Percentiles rank a stretch among this genome's conserved stretches.
These are phyloP conservation scores for Taphrina wiesneri DNA, from an alignment of 1,139 yeast genomes.

Conservation along the genomic window DNA sequence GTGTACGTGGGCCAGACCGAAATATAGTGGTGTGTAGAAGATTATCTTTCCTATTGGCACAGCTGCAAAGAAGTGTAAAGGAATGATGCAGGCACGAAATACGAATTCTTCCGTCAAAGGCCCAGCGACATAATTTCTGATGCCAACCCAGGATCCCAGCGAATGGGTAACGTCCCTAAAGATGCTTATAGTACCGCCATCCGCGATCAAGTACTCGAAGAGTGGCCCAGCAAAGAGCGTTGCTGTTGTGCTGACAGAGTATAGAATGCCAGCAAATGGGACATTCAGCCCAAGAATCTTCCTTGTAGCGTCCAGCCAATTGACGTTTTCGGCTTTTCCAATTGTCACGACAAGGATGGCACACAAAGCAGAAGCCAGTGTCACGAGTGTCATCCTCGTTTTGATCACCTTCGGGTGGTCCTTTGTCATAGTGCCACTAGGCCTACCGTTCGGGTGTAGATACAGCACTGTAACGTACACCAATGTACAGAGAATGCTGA, in stretches of 20 bases:
- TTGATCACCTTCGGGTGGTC: conserved; percentile 48
- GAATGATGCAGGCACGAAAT: conserved; percentile 64
- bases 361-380: conserved; percentile 45
- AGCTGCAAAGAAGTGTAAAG: conserved; percentile 48
- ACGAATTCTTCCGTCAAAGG: conserved; percentile 87
- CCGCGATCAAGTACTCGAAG: conserved; percentile 48
- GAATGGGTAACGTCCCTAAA: conserved; percentile 40
- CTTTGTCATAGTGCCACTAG: conserved; percentile 42
- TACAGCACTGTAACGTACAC: conserved; percentile 46
- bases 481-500: conserved; percentile 40
- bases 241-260: conserved; percentile 43
- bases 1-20: conserved; percentile 90
- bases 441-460: conserved; percentile 43
- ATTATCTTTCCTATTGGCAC: conserved; percentile 45
- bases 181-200: conserved; percentile 38
- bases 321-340: conserved; percentile 44
- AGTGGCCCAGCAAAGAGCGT: conserved; percentile 62
- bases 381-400: conserved; percentile 48
- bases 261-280: conserved; percentile 39
- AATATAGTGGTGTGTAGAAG: conserved; percentile 63
- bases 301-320: conserved; percentile 37
- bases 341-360: conserved; percentile 44
- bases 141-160: conserved; percentile 37
- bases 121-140: conserved; percentile 50
- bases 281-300: conserved; percentile 31